Conservation (phyloP, 1,284 basidiomycete species). For the Mycena citricolor region DNA sequence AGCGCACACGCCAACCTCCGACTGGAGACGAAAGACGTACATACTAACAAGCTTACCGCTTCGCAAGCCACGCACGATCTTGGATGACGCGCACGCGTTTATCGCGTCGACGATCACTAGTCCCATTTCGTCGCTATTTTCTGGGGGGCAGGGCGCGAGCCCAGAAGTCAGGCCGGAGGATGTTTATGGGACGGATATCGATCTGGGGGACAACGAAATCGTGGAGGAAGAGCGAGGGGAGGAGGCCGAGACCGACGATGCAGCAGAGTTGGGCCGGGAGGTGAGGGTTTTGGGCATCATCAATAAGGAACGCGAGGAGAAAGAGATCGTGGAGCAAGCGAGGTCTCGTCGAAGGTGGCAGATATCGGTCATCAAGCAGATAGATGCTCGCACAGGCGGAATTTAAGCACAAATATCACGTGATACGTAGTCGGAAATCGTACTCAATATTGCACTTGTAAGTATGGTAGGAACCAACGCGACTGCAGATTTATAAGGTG, state of each 20-base stretch:
- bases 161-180: constrained; percentile 52
- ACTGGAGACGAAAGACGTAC: constrained; percentile 61
- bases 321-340: constrained; percentile 22
- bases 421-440: too few relatives aligned
- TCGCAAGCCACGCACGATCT: constrained; percentile 61
- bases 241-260: constrained; percentile 76
- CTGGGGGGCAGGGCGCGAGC: constrained; percentile 30
- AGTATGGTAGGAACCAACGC: too few relatives aligned
- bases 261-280: constrained; percentile 46
- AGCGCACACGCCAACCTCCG: constrained; percentile 33
- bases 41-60: constrained; percentile 63
- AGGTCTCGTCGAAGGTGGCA: constrained; percentile 25
- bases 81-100: constrained; percentile 68
- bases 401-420: too few relatives aligned
- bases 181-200: constrained; percentile 64
- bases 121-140: constrained; percentile 49
- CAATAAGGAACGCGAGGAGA: constrained; percentile 19
- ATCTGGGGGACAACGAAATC: constrained; percentile 72
- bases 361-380: constrained; percentile 21
- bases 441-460: too few relatives aligned
- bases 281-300: constrained; percentile 34
- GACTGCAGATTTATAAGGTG: too few relatives aligned
- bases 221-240: constrained; percentile 73
- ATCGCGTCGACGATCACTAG: constrained; percentile 52
- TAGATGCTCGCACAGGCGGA: constrained; percentile 25